A percentile compares a stretch with the other conserved stretches of the same genome.
These are phyloP conservation scores for Rhodamnia argentea DNA, from an alignment of 345 rosid species.

Conservation along the genomic window DNA sequence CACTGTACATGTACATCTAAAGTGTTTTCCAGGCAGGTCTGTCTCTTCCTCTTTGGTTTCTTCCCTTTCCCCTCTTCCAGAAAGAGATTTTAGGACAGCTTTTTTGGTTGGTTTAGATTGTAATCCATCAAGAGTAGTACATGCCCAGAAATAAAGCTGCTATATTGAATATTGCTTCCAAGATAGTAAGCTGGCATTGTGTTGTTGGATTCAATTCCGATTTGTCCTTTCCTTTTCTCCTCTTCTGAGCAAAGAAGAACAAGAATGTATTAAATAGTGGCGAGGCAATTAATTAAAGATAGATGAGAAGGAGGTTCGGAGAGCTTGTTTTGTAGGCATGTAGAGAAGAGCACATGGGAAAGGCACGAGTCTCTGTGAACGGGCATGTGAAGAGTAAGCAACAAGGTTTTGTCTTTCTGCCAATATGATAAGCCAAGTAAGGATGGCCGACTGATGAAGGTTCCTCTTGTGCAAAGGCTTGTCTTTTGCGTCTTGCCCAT, in stretches of 20 bases:
- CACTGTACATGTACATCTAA: constrained; percentile 29
- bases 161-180: constrained; percentile 14
- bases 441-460: constrained; percentile 18
- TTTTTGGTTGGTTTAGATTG: constrained; percentile 13
- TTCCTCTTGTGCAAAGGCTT: constrained; percentile 5
- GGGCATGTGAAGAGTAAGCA: constrained; percentile 25
- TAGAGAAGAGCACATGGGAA: constrained; percentile 32
- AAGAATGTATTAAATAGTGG: neutral
- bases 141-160: constrained; percentile 12
- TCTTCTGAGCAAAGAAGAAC: neutral
- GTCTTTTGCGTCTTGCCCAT: constrained; percentile 5
- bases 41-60: neutral
- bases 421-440: neutral
- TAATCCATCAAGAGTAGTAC: constrained; percentile 7
- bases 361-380: neutral
- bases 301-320: neutral
- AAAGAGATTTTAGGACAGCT: constrained; percentile 16
- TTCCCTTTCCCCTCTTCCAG: neutral
- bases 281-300: neutral
- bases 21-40: constrained; percentile 1
- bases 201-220: neutral
- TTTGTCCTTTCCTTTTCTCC: neutral
- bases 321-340: constrained; percentile 14
- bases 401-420: constrained; percentile 19
- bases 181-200: constrained; percentile 2